Conservation (phyloP, 108 stramenopile species). For the Skeletonema menzelii region DNA sequence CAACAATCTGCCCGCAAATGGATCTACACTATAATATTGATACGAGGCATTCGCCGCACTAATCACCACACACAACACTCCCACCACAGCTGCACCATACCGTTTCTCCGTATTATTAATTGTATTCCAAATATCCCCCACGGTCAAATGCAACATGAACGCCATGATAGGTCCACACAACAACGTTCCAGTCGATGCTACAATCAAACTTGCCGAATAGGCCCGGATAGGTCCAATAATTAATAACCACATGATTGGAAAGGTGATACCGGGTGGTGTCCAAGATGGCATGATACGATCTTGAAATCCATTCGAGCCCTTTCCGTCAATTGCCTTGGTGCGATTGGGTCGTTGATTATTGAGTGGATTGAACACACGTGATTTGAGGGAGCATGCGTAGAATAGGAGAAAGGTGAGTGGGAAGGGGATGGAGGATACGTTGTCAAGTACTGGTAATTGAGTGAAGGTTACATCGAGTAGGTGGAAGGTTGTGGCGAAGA, state of each 20-base stretch:
- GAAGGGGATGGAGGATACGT: conserved; percentile 13
- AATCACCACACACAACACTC: conserved; percentile 56
- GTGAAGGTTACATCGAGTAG: conserved; percentile 19
- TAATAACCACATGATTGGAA: conserved; percentile 93
- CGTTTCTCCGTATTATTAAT: conserved; percentile 92
- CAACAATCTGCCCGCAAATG: conserved; percentile 74
- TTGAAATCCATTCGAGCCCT: conserved; percentile 49
- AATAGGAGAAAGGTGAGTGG: conserved; percentile 16
- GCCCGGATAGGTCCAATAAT: conserved; percentile 89
- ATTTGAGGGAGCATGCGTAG: conserved; percentile 45
- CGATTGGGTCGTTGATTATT: conserved; percentile 65
- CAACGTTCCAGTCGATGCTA: conserved; percentile 43
- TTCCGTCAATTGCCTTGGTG: conserved; percentile 38
- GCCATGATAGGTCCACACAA: conserved; percentile 54
- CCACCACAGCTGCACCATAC: conserved; percentile 76
- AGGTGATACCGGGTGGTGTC: conserved; percentile 88
- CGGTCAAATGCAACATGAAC: conserved; percentile 81
- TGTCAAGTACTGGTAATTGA: neutral
- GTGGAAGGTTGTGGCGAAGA: conserved; percentile 26
- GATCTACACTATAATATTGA: conserved; percentile 59
- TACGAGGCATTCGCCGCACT: conserved; percentile 71
- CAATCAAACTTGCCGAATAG: conserved; percentile 64
- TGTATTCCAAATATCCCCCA: conserved; percentile 96
- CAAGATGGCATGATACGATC: conserved; percentile 77
- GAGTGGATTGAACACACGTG: conserved; percentile 56